Evolutionary conservation across 2,329 filamentous ascomycete genomes (phyloP).

Genomic region (Ophiosphaerella korrae): DNA sequence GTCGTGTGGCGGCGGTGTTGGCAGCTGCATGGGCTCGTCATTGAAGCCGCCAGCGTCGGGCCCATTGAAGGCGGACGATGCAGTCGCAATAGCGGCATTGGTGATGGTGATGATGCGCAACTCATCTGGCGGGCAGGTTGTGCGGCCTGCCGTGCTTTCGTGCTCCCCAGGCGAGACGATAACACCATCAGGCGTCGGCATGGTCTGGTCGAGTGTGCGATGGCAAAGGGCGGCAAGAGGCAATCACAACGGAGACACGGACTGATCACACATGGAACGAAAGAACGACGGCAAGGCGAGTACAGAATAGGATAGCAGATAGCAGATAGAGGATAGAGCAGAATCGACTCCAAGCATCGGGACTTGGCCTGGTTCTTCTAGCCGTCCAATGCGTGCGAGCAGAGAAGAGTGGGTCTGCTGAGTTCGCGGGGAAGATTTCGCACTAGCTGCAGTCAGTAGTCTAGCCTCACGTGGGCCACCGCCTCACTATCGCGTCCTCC

Average conservation of each 20-base stretch:
- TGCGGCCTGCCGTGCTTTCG: conserved; percentile 51
- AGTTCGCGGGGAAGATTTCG: conserved; percentile 16
- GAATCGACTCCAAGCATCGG: conserved; percentile 7
- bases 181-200: conserved; percentile 56
- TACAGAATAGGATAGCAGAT: conserved; percentile 11
- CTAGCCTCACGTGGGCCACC: conserved; percentile 22
- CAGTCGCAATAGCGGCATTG: conserved; percentile 34
- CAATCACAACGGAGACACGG: conserved; percentile 22
- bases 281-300: conserved; percentile 8
- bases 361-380: too few relatives aligned
- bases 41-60: conserved; percentile 10
- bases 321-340: conserved; percentile 12
- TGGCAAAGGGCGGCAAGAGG: conserved; percentile 3
- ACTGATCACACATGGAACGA: conserved; percentile 26
- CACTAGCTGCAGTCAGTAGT: conserved; percentile 11
- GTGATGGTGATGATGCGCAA: conserved; percentile 28
- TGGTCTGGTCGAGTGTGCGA: conserved; percentile 44
- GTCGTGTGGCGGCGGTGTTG: conserved; percentile 43
- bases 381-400: too few relatives aligned
- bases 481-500: too few relatives aligned
- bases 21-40: conserved; percentile 37
- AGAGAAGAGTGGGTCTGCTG: conserved; percentile 20
- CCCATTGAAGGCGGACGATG: conserved; percentile 19
- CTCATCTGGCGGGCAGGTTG: conserved; percentile 58
- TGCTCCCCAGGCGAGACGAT: conserved; percentile 49